phyloP scores from a whole-genome alignment of 768 basidiomycete genomes.

The Exidia glandulosa region DNA sequence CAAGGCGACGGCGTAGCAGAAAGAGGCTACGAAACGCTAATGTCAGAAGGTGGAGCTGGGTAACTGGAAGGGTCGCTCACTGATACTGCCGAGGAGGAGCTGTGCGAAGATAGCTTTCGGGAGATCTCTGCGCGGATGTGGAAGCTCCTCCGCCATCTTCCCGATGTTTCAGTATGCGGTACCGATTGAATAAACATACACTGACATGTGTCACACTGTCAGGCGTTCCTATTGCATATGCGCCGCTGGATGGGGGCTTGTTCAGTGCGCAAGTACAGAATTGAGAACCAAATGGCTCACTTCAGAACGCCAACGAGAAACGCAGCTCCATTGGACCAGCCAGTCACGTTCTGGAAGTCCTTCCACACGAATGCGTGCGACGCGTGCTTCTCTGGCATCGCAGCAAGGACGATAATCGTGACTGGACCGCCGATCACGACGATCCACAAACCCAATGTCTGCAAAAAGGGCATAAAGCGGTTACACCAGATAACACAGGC shows the following conservation, averaged over 20 bases:
- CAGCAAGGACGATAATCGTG: not conserved
- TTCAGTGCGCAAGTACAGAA: not conserved
- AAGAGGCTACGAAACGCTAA: not conserved
- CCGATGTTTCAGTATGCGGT: not conserved
- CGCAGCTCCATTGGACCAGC: not conserved
- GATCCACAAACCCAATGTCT: not conserved
- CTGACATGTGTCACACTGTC: not conserved
- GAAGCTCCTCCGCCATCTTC: not conserved
- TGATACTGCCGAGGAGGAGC: not conserved
- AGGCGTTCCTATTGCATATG: not conserved
- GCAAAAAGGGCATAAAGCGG: not conserved
- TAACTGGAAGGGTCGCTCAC: not conserved
- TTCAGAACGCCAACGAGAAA: not conserved
- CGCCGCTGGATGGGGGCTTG: not conserved
- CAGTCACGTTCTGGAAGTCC: not conserved
- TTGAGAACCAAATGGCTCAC: not conserved
- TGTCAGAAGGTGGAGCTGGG: not conserved
- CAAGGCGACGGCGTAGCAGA: not conserved
- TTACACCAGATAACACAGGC: not conserved
- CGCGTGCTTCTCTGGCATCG: not conserved
- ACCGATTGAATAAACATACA: not conserved
- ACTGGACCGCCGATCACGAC: not conserved
- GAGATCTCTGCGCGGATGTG: not conserved
- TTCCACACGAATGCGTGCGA: not conserved
- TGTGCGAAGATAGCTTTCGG: not conserved